phyloP scores from a whole-genome alignment of 352 stramenopile genomes.

The Globisporangium spiculum region DNA sequence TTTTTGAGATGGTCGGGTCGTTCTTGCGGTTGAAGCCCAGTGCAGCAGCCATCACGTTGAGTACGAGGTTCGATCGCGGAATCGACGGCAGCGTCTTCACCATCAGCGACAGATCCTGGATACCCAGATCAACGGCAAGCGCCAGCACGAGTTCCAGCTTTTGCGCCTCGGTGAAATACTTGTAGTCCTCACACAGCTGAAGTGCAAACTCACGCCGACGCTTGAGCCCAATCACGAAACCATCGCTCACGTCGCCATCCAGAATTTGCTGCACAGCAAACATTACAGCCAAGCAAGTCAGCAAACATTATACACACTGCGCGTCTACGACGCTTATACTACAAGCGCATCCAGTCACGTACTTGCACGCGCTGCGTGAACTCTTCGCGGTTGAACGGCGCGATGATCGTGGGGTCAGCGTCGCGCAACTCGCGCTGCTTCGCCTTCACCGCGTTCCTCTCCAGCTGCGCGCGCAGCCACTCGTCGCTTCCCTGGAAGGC shows the following conservation, averaged over 20 bases:
- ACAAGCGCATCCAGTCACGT: background rate
- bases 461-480: conserved; percentile 48
- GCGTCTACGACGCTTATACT: background rate
- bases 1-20: conserved; percentile 81
- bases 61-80: conserved; percentile 70
- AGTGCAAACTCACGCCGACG: conserved; percentile 71
- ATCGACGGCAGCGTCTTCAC: conserved; percentile 80
- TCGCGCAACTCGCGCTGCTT: conserved; percentile 28
- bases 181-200: conserved; percentile 73
- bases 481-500: conserved; percentile 50
- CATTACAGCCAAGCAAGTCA: conserved; percentile 5
- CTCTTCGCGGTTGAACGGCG: conserved; percentile 53
- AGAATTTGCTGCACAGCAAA: conserved; percentile 39
- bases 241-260: conserved; percentile 64
- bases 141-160: conserved; percentile 79
- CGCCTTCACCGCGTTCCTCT: conserved; percentile 37
- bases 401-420: conserved; percentile 31
- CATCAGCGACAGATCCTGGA: conserved; percentile 78
- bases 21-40: conserved; percentile 81
- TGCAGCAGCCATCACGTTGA: conserved; percentile 73
- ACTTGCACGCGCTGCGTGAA: conserved; percentile 64
- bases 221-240: conserved; percentile 84
- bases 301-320: background rate
- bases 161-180: conserved; percentile 70
- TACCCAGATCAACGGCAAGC: conserved; percentile 72